Percentiles rank a stretch among this genome's conserved stretches.
Evolutionary conservation across 2,329 filamentous ascomycete genomes (phyloP).

Genomic region (Nannizziopsis barbatae): DNA sequence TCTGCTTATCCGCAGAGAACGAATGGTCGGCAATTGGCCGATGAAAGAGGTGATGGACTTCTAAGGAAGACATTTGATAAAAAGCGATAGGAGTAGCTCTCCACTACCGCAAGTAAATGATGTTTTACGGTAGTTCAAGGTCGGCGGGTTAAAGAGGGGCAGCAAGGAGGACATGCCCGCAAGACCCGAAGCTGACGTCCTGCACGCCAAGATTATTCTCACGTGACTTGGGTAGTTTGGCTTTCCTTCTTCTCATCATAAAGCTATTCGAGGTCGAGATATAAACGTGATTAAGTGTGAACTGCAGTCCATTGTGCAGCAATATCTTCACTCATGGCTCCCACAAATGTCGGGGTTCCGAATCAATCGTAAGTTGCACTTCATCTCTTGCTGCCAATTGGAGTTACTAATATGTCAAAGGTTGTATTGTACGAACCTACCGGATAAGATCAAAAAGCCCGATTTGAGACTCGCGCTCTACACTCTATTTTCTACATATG

Average conservation of each 20-base stretch:
- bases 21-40: constrained; percentile 94
- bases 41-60: constrained; percentile 96
- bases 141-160: too few species aligned
- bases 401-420: constrained; percentile 39
- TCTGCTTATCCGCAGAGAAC: constrained; percentile 83
- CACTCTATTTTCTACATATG: constrained; percentile 87
- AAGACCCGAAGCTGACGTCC: too few species aligned
- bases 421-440: constrained; percentile 81
- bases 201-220: too few species aligned
- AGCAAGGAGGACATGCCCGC: too few species aligned
- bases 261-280: too few species aligned
- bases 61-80: constrained; percentile 61
- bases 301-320: background rate
- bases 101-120: constrained; percentile 62
- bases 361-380: constrained; percentile 58
- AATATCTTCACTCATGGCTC: constrained; percentile 28
- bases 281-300: too few species aligned
- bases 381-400: background rate
- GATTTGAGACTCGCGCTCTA: constrained; percentile 82
- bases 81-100: constrained; percentile 89
- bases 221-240: too few species aligned
- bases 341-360: constrained; percentile 45
- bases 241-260: too few species aligned
- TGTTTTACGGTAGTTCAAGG: background rate
- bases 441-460: constrained; percentile 77